phyloP scores from a whole-genome alignment of 352 stramenopile genomes.

The Pythium sukuiense region DNA sequence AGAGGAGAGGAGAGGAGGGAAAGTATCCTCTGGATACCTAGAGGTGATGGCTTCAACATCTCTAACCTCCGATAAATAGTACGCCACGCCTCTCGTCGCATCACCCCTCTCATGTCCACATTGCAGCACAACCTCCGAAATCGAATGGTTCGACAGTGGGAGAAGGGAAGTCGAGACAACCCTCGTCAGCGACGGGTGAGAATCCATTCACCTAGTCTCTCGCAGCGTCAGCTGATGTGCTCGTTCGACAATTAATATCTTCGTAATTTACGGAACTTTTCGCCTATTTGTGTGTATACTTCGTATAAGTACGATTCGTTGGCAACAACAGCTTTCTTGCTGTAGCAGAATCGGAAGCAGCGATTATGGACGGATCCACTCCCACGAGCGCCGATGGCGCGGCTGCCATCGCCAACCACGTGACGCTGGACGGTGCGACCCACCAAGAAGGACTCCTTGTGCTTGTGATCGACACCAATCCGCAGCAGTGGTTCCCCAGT shows the following conservation, averaged over 20 bases:
- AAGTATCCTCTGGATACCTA: conserved; percentile 24
- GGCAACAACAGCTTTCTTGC: not conserved
- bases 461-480: conserved; percentile 82
- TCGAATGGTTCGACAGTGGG: not conserved
- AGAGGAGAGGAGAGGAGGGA: conserved; percentile 2
- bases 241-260: too few species aligned
- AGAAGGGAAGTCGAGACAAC: too few species aligned
- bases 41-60: conserved; percentile 7
- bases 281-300: not conserved
- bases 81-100: not conserved
- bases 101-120: not conserved
- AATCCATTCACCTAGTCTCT: too few species aligned
- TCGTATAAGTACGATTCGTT: not conserved
- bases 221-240: too few species aligned
- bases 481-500: conserved; percentile 61
- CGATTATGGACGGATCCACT: not conserved
- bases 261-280: not conserved
- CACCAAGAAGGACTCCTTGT: conserved; percentile 65
- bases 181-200: too few species aligned
- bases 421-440: conserved; percentile 2
- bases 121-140: not conserved
- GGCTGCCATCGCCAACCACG: not conserved
- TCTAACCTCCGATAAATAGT: not conserved
- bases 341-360: not conserved
- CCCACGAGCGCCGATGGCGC: not conserved